A percentile compares a stretch with the other conserved stretches of the same genome.
phyloP scores from a whole-genome alignment of 768 basidiomycete genomes.

The Boletus tylopilopsis region DNA sequence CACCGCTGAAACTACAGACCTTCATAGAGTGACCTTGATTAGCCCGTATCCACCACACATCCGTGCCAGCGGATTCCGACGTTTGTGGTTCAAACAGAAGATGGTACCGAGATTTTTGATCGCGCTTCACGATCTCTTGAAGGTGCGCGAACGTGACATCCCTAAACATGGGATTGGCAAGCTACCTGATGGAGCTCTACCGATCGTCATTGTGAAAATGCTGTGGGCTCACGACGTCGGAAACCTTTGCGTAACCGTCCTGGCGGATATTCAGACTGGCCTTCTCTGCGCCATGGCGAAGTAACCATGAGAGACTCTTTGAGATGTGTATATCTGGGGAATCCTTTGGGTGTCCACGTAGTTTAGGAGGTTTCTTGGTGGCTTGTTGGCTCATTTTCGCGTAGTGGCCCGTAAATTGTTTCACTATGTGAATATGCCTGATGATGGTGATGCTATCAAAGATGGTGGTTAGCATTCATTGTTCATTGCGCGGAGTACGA shows the following conservation, averaged over 20 bases:
- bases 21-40: constrained; percentile 88
- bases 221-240: constrained; percentile 70
- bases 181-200: constrained; percentile 37
- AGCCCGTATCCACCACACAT: constrained; percentile 83
- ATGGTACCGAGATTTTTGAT: constrained; percentile 65
- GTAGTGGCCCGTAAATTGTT: constrained; percentile 5
- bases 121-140: constrained; percentile 60
- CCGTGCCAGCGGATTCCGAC: constrained; percentile 25
- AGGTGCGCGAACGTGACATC: constrained; percentile 51
- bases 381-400: constrained; percentile 8
- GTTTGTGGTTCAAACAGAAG: constrained; percentile 48
- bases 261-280: constrained; percentile 71
- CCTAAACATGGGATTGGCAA: constrained; percentile 66
- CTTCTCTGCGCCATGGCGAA: constrained; percentile 84
- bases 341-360: constrained; percentile 60
- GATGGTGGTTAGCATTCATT: constrained; percentile 11
- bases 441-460: background rate
- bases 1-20: constrained; percentile 36
- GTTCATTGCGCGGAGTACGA: background rate
- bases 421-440: background rate
- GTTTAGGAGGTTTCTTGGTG: constrained; percentile 35
- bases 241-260: constrained; percentile 84
- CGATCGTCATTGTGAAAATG: background rate
- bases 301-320: constrained; percentile 86
- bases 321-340: constrained; percentile 67